Evolutionary conservation across 495 filamentous ascomycete genomes (phyloP), one percentile per base, ranked within the genome.

Genomic region (Sporormia fimetaria): DNA sequence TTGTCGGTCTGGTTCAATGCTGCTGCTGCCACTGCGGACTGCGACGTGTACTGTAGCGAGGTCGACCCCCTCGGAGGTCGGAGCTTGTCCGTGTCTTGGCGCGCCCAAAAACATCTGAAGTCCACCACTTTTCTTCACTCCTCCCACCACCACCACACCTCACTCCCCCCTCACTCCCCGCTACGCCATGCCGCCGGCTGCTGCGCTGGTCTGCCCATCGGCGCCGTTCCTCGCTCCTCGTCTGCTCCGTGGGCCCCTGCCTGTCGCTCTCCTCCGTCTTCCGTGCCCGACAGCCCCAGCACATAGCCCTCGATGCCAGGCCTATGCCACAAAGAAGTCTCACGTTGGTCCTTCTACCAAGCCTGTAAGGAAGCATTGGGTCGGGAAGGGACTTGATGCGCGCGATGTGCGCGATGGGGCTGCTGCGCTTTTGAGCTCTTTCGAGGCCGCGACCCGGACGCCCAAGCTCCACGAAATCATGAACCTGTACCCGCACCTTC

Each of bases 91-190:
- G n/a, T n/a, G n/a, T n/a, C n/a, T n/a, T n/a, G n/a, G n/a, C n/a
- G n/a, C n/a, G n/a, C n/a, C n/a, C n/a, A n/a, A n/a, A n/a, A n/a
- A n/a, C n/a, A n/a, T n/a, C n/a, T n/a, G n/a, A n/a, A n/a, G n/a
- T n/a, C n/a, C n/a, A n/a, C n/a, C n/a, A n/a, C n/a, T n/a, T n/a
- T n/a, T n/a, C n/a, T 15, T 37, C 16, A 6, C 16, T 5, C 18
- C 11, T 12, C 21, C 6, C 6, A 4, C 21, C 29, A 26, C 24
- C 18, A 32, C 57, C 21, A 20, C 17, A 36, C 6, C 41, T 48
- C 31, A 31, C 32, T 54, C 26, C 54, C 7, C 21, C 14, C 50
- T 14, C 50, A 29, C 27, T 61, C 23, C 44, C 56, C 24, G 47
- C 30, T n/a, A n/a, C n/a, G n/a, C n/a, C n/a, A n/a, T n/a, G 12